phyloP scores from a whole-genome alignment of 306 rosid genomes.

The Glycine latifolia region DNA sequence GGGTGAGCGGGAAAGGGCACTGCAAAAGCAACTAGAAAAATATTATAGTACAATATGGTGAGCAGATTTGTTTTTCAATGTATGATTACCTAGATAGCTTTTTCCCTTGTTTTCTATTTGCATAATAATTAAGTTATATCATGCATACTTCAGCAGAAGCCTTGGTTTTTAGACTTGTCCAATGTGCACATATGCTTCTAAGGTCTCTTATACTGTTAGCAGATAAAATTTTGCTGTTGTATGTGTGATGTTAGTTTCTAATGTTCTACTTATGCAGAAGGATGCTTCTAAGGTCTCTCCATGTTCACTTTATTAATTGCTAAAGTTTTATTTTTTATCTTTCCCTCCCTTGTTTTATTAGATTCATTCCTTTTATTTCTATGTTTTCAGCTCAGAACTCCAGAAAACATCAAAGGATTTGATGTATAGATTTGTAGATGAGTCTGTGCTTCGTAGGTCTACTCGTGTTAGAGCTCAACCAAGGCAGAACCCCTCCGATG shows the following conservation, averaged over 20 bases:
- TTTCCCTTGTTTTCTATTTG: not conserved
- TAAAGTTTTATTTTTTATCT: not conserved
- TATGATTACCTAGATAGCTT: slow-evolving; percentile 1
- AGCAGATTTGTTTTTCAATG: slow-evolving; percentile 49
- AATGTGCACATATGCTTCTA: not conserved
- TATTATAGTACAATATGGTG: slow-evolving; percentile 70
- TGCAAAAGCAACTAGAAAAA: slow-evolving; percentile 68
- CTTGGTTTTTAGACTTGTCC: slow-evolving; percentile 6
- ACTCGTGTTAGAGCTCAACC: slow-evolving; percentile 96
- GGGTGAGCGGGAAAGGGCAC: slow-evolving; percentile 89
- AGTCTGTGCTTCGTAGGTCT: slow-evolving; percentile 83
- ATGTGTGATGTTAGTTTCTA: slow-evolving; percentile 23
- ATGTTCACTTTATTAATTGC: not conserved
- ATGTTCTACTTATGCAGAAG: not conserved
- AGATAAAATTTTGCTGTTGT: slow-evolving; percentile 2
- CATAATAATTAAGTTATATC: slow-evolving; percentile 1
- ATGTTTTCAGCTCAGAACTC: slow-evolving; percentile 61
- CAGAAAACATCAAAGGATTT: slow-evolving; percentile 74
- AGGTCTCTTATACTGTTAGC: not conserved
- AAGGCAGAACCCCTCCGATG: slow-evolving; percentile 77
- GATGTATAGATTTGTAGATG: slow-evolving; percentile 66
- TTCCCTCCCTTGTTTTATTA: not conserved
- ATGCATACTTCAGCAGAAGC: slow-evolving; percentile 24
- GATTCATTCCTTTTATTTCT: slow-evolving; percentile 15
- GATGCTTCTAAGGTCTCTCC: slow-evolving; percentile 75